Evolutionary conservation across 2,329 filamentous ascomycete species (phyloP).

Genomic region (Alternaria panax): DNA sequence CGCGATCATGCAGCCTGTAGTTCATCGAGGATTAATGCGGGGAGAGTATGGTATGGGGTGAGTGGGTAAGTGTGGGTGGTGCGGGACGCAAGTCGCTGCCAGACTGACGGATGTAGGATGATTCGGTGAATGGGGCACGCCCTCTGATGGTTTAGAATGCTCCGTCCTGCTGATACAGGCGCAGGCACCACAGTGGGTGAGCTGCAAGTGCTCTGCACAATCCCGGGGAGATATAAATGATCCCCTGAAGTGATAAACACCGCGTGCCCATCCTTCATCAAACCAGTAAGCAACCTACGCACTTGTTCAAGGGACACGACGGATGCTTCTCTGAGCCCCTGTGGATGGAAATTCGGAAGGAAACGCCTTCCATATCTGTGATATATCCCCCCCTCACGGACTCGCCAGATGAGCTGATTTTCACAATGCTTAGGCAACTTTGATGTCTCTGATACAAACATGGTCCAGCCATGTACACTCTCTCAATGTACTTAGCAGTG

Average conservation of each 20-base stretch:
- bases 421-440: neutral
- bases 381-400: neutral
- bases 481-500: neutral
- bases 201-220: conserved; percentile 12
- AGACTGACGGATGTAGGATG: conserved; percentile 1
- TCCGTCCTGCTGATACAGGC: conserved; percentile 12
- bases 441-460: neutral
- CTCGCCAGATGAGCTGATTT: neutral
- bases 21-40: conserved; percentile 22
- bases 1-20: conserved; percentile 28
- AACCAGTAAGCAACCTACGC: conserved; percentile 1
- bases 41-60: conserved; percentile 18
- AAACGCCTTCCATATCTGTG: neutral
- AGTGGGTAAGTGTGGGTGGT: conserved; percentile 10
- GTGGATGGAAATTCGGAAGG: neutral
- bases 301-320: neutral
- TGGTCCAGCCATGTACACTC: neutral
- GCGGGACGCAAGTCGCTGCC: conserved; percentile 10
- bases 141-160: conserved; percentile 5
- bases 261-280: neutral
- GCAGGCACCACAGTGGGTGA: conserved; percentile 10
- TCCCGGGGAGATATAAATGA: conserved; percentile 4
- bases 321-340: neutral
- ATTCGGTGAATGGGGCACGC: neutral
- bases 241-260: conserved; percentile 9